phyloP scores from a whole-genome alignment of 352 stramenopile genomes.

The Phytophthora chlamydospora region DNA sequence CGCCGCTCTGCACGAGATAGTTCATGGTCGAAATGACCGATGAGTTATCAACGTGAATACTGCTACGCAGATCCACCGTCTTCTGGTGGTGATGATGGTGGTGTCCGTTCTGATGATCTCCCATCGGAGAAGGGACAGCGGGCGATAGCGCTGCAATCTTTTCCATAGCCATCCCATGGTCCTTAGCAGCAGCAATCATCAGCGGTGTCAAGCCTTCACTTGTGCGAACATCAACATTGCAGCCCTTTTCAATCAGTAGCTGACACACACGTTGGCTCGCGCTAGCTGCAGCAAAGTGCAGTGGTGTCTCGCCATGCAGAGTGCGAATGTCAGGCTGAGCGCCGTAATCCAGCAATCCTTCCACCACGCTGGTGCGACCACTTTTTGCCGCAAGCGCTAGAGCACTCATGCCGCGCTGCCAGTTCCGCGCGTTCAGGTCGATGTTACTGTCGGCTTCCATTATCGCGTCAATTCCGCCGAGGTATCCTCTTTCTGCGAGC shows the following conservation, averaged over 20 bases:
- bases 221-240: constrained; percentile 72
- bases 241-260: constrained; percentile 74
- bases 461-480: constrained; percentile 76
- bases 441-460: constrained; percentile 74
- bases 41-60: constrained; percentile 53
- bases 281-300: constrained; percentile 82
- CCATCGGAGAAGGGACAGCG: constrained; percentile 23
- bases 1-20: constrained; percentile 69
- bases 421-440: constrained; percentile 80
- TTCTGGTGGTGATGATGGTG: constrained; percentile 28
- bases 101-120: constrained; percentile 7
- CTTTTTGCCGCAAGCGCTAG: constrained; percentile 76
- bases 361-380: constrained; percentile 68
- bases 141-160: constrained; percentile 33
- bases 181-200: constrained; percentile 74
- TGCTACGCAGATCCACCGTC: constrained; percentile 50
- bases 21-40: constrained; percentile 75
- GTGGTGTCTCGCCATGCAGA: constrained; percentile 71
- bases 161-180: constrained; percentile 47
- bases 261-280: constrained; percentile 67
- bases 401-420: constrained; percentile 80
- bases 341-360: constrained; percentile 85
- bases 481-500: constrained; percentile 68
- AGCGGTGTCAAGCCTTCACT: constrained; percentile 73
- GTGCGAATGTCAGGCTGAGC: constrained; percentile 67